Conservation (phyloP, 164 flowering plant species). For the Macadamia tetraphylla region DNA sequence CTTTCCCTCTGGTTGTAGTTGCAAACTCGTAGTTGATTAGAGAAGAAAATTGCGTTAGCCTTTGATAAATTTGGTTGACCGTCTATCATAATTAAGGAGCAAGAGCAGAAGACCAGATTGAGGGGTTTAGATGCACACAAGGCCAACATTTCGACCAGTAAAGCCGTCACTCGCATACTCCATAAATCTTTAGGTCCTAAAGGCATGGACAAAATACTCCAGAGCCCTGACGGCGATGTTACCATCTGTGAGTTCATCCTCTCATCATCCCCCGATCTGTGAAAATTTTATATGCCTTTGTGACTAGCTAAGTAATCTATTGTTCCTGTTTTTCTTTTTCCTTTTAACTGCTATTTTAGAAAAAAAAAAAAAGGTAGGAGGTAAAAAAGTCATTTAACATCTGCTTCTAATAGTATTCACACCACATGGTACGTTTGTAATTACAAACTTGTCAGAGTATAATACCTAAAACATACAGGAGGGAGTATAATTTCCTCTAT, state of each 20-base stretch:
- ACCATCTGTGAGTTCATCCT: slow-evolving; percentile 48
- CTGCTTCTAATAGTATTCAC: no score
- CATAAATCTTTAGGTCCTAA: slow-evolving; percentile 95
- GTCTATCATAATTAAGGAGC: slow-evolving; percentile 72
- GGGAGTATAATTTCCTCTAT: no score
- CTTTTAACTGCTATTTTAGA: background rate
- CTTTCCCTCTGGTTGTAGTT: background rate
- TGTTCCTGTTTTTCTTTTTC: background rate
- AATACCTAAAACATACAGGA: no score
- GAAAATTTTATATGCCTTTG: background rate
- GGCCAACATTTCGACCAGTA: slow-evolving; percentile 86
- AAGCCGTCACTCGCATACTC: slow-evolving; percentile 86
- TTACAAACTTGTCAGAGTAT: no score
- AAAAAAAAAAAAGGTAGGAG: no score
- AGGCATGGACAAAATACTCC: slow-evolving; percentile 99
- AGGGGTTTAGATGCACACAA: slow-evolving; percentile 96
- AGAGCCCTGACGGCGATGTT: slow-evolving; percentile 95
- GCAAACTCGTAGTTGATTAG: background rate
- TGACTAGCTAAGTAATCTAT: background rate
- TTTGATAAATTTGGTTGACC: slow-evolving; percentile 94
- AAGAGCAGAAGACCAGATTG: slow-evolving; percentile 77
- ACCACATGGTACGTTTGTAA: no score
- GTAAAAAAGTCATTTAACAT: no score
- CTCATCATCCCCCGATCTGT: slow-evolving; percentile 5
- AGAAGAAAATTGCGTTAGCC: slow-evolving; percentile 66